Conservation (phyloP, 2,329 filamentous ascomycete genomes). For the Aulographum hederae region DNA sequence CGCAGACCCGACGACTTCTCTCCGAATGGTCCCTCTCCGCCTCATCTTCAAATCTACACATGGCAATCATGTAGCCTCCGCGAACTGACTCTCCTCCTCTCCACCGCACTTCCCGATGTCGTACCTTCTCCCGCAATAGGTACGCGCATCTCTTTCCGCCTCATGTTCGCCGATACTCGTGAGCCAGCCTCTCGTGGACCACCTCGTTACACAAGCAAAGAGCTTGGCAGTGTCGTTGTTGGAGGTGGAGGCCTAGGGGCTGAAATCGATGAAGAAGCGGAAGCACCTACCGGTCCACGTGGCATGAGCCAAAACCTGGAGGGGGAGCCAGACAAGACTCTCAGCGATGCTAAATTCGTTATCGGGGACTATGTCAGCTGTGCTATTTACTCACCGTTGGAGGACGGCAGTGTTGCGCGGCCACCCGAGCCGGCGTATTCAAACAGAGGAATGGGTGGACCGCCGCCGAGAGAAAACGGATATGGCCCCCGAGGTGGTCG, state of each 20-base stretch:
- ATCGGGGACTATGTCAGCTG: slow-evolving; percentile 80
- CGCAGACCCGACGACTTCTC: slow-evolving; percentile 55
- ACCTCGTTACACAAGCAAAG: slow-evolving; percentile 52
- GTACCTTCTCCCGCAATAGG: slow-evolving; percentile 61
- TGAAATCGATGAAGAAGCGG: slow-evolving; percentile 19
- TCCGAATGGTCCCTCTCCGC: slow-evolving; percentile 34
- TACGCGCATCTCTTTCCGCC: slow-evolving; percentile 70
- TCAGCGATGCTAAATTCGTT: slow-evolving; percentile 63
- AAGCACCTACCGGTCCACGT: slow-evolving; percentile 13
- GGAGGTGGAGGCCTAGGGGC: slow-evolving; percentile 35
- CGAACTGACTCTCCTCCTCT: slow-evolving; percentile 65
- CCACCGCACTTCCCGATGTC: slow-evolving; percentile 45
- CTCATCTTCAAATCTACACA: slow-evolving; percentile 66
- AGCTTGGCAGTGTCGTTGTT: slow-evolving; percentile 68
- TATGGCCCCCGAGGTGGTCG: slow-evolving; percentile 9
- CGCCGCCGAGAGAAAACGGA: slow-evolving; percentile 9
- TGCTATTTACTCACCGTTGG: slow-evolving; percentile 57
- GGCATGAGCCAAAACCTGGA: slow-evolving; percentile 12
- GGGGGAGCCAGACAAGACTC: slow-evolving; percentile 50
- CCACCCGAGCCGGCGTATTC: slow-evolving; percentile 26
- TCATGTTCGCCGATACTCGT: slow-evolving; percentile 64
- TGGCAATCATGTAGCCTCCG: slow-evolving; percentile 66
- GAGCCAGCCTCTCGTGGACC: slow-evolving; percentile 18
- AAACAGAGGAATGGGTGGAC: background rate
- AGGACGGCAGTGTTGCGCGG: slow-evolving; percentile 56